Evolutionary conservation across 257 asterid species (phyloP), one percentile per base, ranked within the genome.

Genomic region (Solanum tacnaense): DNA sequence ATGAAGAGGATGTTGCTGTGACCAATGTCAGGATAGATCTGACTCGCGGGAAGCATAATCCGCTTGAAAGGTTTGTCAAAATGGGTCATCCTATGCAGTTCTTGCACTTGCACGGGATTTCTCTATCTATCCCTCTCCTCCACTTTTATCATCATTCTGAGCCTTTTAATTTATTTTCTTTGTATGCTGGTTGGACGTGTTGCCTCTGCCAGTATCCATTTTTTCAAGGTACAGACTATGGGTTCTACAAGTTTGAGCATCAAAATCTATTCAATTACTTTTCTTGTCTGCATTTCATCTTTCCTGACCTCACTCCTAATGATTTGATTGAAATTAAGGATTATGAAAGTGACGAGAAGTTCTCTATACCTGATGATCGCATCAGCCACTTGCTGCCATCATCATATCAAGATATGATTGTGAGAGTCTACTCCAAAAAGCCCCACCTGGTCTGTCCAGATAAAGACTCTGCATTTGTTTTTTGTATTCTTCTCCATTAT

Each of bases 331-430:
- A 31, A 82, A 29, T 88, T 86, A 92, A 97, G 99, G 99, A 95
- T 88, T 95, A 93, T 89, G 94, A 90, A 13, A 94, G 98, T 88
- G 96, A 94, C 16, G 97, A 93, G 84, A 97, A 92, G 88, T 91
- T 96, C 87, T 44, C 94, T 13, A 92, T 97, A 76, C 71, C 96
- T 46, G 95, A 97, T 88, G 93, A 94, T 75, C 96, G 94, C 39
- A 82, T 97, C 89, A 97, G 99, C 92, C 98, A 96, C 94, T 92
- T 97, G 93, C 94, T 97, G 89, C 98, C 99, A 49, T 74, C 98
- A 41, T 94, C 89, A 86, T 95, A 89, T 87, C 96, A 96, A 89
- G 99, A 97, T 91, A 93, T 94, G 97, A 96, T 97, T 46, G 99
- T 97, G 89, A 94, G 98, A 89, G 98, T 97, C 83, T 97, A 97